A percentile compares a stretch with the other conserved stretches of the same genome.
Conservation (phyloP, 495 filamentous ascomycete species). For the Mycothermus thermophilus region DNA sequence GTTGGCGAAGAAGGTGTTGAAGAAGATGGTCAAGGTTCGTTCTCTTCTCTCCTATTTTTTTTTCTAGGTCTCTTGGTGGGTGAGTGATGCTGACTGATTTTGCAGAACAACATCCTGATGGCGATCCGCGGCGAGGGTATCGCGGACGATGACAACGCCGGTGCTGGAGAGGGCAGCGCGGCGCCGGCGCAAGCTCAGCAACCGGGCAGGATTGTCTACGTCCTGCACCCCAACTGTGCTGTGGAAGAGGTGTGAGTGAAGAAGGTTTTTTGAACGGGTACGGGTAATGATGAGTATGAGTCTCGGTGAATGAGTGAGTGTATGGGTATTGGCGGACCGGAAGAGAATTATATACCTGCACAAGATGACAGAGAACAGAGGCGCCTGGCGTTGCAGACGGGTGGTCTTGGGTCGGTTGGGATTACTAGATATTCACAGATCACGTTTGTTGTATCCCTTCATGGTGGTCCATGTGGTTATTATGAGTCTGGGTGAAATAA, state of each 20-base stretch:
- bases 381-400: too few relatives aligned
- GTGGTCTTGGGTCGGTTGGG: not conserved
- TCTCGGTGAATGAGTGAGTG: too few relatives aligned
- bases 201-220: conserved; percentile 71
- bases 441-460: too few relatives aligned
- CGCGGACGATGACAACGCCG: conserved; percentile 40
- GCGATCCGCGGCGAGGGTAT: conserved; percentile 76
- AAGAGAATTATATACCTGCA: too few relatives aligned
- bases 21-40: conserved; percentile 90
- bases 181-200: conserved; percentile 28
- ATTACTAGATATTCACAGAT: too few relatives aligned
- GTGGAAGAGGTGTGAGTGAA: conserved; percentile 39
- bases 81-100: too few relatives aligned
- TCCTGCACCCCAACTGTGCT: conserved; percentile 88
- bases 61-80: too few relatives aligned
- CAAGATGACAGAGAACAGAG: too few relatives aligned
- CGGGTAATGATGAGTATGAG: too few relatives aligned
- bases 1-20: conserved; percentile 76
- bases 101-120: conserved; percentile 86
- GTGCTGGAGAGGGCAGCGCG: conserved; percentile 31
- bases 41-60: not conserved
- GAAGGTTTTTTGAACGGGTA: too few relatives aligned
- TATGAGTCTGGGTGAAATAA: too few relatives aligned
- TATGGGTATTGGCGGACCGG: not conserved
- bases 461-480: too few relatives aligned